Base-by-base conservation (phyloP, 306 rosid genomes). In the Glycine tomentella region DNA sequence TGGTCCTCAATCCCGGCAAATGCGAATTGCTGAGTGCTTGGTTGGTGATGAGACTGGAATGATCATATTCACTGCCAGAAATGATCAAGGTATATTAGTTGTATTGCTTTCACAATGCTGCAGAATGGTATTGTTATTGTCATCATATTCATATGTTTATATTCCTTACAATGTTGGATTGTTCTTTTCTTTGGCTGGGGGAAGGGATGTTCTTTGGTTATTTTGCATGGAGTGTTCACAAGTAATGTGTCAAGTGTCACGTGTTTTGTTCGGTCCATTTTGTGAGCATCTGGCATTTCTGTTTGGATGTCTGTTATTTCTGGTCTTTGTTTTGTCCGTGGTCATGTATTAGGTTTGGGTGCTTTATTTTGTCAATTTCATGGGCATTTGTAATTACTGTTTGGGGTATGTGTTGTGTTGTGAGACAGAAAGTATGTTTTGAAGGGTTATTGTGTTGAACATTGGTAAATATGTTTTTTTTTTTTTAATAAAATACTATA, bases 21-120 rank as follows among this genome's bases (percentile, higher is more conserved):
- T 90, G 98, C 97, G 97, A 61, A 88, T 96, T 81, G 94, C 98
- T 82, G 99, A 93, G 76, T 90, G 97, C 85, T 82, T 96, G 85
- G 97, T 93, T 5, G 98, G 98, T 14, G 99, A 96, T 46, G 99
- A 96, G 84, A 93, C 99, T 0, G 99, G 97, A 84, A 83, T 93
- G 87, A 83, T 96, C 66, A 88, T 96, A 69, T 92, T 92, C 76
- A 96, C 98, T 0, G 99, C 99, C 25, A 89, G 97, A 77, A 93
- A 93, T 69, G 99, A 96, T 80, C 99, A 96, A 89, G 99, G 99
- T 95, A 80, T 20, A 15, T 8, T 13, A 40, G 44, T 38, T 38
- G 5, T 38, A 14, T 40, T 38, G 13, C 48, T 64, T 85, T 93
- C 48, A 84, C 92, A 0, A 5, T 17, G 6, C 46, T 76, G 75